Conservation (phyloP, 495 filamentous ascomycete genomes). For the Barbatosphaeria neglecta region DNA sequence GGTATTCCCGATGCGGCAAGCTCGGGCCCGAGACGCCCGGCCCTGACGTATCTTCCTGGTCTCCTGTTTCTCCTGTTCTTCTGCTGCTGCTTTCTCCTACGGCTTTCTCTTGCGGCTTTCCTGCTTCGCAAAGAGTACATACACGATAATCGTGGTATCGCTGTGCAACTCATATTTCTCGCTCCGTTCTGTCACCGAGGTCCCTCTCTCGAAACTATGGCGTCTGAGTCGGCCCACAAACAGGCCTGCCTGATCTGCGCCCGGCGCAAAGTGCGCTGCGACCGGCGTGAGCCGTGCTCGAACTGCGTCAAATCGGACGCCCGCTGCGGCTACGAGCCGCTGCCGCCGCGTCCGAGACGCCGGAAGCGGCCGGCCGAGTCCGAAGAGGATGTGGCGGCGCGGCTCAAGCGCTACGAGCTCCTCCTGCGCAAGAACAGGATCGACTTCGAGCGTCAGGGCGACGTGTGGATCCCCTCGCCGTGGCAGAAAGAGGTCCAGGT, state of each 20-base stretch:
- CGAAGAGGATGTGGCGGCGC: conserved; percentile 19
- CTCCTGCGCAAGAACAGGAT: conserved; percentile 11
- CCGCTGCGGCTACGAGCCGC: conserved; percentile 30
- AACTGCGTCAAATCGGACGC: conserved; percentile 32
- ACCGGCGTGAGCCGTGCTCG: conserved; percentile 33
- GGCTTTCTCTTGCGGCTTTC: no score
- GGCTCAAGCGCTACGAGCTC: conserved; percentile 22
- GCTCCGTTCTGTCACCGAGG: no score
- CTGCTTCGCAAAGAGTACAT: no score
- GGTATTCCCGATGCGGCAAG: no score
- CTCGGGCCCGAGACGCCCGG: no score
- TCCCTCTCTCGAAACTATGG: not conserved
- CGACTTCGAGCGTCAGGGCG: conserved; percentile 3
- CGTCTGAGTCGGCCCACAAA: not conserved
- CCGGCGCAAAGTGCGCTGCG: conserved; percentile 58
- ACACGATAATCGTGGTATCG: no score
- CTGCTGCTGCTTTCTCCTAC: no score
- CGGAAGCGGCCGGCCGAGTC: conserved; percentile 26
- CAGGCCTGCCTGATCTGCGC: conserved; percentile 36
- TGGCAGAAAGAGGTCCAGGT: not conserved
- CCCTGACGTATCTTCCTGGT: no score
- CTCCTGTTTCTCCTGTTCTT: no score
- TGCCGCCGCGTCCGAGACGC: conserved; percentile 18
- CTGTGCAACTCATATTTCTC: no score
- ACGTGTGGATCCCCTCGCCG: not conserved